Conservation (phyloP, 768 basidiomycete genomes). For the Jaapia argillacea region DNA sequence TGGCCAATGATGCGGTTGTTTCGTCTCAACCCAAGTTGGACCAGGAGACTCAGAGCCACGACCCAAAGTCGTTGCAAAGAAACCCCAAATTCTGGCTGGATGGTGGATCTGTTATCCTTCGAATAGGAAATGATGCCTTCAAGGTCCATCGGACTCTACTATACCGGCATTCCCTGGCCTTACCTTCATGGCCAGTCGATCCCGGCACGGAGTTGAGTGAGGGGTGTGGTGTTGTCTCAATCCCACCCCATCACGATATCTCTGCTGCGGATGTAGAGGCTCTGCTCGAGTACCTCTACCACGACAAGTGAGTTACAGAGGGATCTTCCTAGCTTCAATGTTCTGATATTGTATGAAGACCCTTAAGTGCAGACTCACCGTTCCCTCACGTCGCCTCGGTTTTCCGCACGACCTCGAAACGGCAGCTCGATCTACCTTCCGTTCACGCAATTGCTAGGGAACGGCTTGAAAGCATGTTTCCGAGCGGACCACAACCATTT, state of each 20-base stretch:
- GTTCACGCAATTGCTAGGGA: constrained; percentile 36
- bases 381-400: constrained; percentile 41
- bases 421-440: constrained; percentile 45
- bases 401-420: constrained; percentile 45
- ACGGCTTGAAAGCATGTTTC: constrained; percentile 36
- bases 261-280: constrained; percentile 38
- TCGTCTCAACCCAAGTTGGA: too few relatives aligned
- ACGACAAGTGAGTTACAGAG: constrained; percentile 44
- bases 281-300: constrained; percentile 56
- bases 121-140: constrained; percentile 35
- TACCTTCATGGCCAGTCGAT: constrained; percentile 5
- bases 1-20: too few relatives aligned
- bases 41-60: too few relatives aligned
- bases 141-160: constrained; percentile 47
- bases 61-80: constrained; percentile 4
- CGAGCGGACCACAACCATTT: constrained; percentile 35
- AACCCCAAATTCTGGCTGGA: constrained; percentile 57
- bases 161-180: constrained; percentile 34
- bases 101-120: constrained; percentile 50
- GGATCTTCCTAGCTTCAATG: neutral
- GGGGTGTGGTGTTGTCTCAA: constrained; percentile 10
- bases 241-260: constrained; percentile 30
- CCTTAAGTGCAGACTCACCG: constrained; percentile 9
- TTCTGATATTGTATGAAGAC: neutral
- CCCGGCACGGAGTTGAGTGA: neutral